Evolutionary conservation across 1,284 basidiomycete species (phyloP).

Genomic region (Ustilago xerochloae): DNA sequence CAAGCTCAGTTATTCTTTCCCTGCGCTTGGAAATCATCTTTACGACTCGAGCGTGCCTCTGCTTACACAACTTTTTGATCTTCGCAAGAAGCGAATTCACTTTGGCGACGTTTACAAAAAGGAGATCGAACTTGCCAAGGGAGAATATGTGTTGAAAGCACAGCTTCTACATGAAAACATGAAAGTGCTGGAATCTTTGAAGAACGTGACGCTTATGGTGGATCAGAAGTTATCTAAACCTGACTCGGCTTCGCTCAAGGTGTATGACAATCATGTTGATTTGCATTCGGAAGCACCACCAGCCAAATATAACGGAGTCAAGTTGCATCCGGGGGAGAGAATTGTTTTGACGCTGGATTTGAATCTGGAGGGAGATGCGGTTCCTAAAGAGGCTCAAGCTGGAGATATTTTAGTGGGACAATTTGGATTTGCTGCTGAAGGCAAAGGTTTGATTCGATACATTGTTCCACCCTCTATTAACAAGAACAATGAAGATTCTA

Average conservation of each 20-base stretch:
- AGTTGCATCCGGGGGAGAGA: slow-evolving; percentile 65
- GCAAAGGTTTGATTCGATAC: slow-evolving; percentile 58
- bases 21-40: slow-evolving; percentile 61
- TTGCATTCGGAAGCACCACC: slow-evolving; percentile 51
- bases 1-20: slow-evolving; percentile 59
- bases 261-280: slow-evolving; percentile 67
- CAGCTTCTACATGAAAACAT: slow-evolving; percentile 61
- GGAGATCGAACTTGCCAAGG: slow-evolving; percentile 63
- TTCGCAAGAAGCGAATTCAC: slow-evolving; percentile 58
- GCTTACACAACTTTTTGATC: slow-evolving; percentile 65
- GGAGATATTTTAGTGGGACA: slow-evolving; percentile 67
- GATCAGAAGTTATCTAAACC: slow-evolving; percentile 67
- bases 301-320: slow-evolving; percentile 58
- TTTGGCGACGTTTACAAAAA: slow-evolving; percentile 69
- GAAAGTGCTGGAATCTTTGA: slow-evolving; percentile 63
- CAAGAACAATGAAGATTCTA: slow-evolving; percentile 37
- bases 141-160: slow-evolving; percentile 66
- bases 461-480: slow-evolving; percentile 64
- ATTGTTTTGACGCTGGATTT: slow-evolving; percentile 62
- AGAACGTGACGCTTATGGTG: slow-evolving; percentile 60
- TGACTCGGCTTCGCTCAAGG: slow-evolving; percentile 58
- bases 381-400: slow-evolving; percentile 64
- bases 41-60: slow-evolving; percentile 67
- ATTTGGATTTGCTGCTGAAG: slow-evolving; percentile 59
- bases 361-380: slow-evolving; percentile 62